A percentile compares a stretch with the other conserved stretches of the same genome.
phyloP scores from a whole-genome alignment of 495 filamentous ascomycete species.

The Penicillium dipodomyicola region DNA sequence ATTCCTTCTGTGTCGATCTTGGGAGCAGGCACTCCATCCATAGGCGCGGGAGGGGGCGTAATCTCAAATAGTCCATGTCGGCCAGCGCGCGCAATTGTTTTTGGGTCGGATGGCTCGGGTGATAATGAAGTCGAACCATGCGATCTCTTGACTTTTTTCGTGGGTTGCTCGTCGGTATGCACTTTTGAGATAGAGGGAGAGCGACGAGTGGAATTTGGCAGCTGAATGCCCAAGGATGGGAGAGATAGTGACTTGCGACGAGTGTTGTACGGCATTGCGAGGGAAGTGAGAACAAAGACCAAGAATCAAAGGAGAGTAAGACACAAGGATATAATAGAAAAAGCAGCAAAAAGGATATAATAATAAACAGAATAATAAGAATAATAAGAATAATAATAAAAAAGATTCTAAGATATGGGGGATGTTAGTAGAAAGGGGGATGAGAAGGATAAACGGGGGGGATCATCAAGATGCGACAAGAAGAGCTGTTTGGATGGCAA shows the following conservation, averaged over 20 bases:
- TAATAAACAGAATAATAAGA: constrained; percentile 25
- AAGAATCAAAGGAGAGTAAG: constrained; percentile 19
- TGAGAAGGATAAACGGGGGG: constrained; percentile 10
- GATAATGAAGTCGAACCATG: constrained; percentile 57
- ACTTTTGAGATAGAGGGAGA: constrained; percentile 60
- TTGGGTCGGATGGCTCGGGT: constrained; percentile 45
- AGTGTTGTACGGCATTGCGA: constrained; percentile 92
- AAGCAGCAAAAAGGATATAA: constrained; percentile 21
- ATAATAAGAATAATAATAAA: constrained; percentile 24
- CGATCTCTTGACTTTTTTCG: constrained; percentile 86
- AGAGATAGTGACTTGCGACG: constrained; percentile 95
- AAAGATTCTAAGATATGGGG: constrained; percentile 18
- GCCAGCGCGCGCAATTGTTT: constrained; percentile 44
- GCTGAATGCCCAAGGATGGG: constrained; percentile 86
- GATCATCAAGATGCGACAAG: constrained; percentile 26
- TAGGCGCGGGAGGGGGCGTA: constrained; percentile 86
- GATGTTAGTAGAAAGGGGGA: constrained; percentile 16
- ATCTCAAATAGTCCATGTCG: constrained; percentile 57
- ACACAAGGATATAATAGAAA: constrained; percentile 31
- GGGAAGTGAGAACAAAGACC: constrained; percentile 4
- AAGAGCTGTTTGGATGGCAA: constrained; percentile 19
- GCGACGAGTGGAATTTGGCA: constrained; percentile 76
- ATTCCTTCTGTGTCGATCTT: constrained; percentile 86
- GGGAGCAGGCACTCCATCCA: constrained; percentile 47
- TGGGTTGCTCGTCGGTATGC: constrained; percentile 56